Conservation (phyloP, 441 rosid species). For the Gossypium schwendimanii region DNA sequence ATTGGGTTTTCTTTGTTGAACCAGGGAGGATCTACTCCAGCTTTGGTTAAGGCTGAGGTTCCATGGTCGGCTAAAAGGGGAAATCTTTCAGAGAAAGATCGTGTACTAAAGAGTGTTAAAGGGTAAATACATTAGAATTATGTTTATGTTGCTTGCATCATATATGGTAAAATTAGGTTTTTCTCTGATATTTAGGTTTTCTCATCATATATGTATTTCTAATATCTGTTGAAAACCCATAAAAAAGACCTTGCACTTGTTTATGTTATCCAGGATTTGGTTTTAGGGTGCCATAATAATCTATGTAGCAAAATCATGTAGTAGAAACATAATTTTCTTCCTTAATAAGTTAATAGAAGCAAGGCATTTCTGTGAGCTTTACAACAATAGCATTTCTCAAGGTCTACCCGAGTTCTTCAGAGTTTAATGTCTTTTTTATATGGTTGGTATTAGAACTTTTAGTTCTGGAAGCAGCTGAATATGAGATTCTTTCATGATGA, state of each 20-base stretch:
- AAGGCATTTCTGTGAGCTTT: neutral
- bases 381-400: neutral
- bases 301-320: neutral
- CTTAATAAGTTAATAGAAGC: neutral
- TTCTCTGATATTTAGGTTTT: neutral
- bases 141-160: neutral
- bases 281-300: neutral
- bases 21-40: constrained; percentile 68
- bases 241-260: neutral
- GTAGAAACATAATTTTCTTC: neutral
- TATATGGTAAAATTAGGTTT: neutral
- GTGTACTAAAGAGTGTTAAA: constrained; percentile 74
- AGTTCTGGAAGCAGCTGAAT: neutral
- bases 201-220: neutral
- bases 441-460: neutral
- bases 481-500: neutral
- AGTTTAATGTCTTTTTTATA: neutral
- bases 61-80: constrained; percentile 92
- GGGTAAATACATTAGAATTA: constrained; percentile 41
- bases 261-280: neutral
- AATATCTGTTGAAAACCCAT: neutral
- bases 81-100: constrained; percentile 71
- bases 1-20: constrained; percentile 12
- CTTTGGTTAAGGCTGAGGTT: constrained; percentile 70
- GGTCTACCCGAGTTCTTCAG: neutral